Base-by-base conservation (phyloP, 768 basidiomycete species). In the Collybia nuda region DNA sequence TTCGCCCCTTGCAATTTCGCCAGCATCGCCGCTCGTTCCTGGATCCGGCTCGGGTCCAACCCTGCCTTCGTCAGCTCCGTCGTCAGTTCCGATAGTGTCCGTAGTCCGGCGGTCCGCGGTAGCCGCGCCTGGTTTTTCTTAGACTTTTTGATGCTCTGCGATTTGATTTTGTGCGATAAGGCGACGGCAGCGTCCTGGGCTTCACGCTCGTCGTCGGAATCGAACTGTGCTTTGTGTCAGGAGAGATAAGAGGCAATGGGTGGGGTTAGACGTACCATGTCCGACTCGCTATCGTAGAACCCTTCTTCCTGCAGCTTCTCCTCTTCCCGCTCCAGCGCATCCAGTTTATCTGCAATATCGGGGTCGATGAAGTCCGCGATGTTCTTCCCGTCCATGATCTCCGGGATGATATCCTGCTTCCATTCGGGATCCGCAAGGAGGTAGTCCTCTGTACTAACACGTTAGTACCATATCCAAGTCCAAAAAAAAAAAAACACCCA, bases 301-400 rank as follows among this genome's bases (percentile, higher is more conserved):
- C 97, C 97, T 67, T 98, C 93, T 0, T 85, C 87, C 66, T 93
- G 78, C n/a, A 99, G 80, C 58, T 81, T 83, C 68, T 96, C 96
- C 68, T 99, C 97, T 66, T 98, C 97, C 15, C 91, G 84, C 70
- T 99, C 96, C 50, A 99, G 84, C 11, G 93, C 96, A 62, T 98
- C 96, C 41, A 99, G 85, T 71, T 94, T 96, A 70, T 95, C 95
- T 17, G 84, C 86, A 53, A 99, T 98, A 62, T 99, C 97, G 18
- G 93, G 89, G 68, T 98, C 96, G 67, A 98, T 90, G 55, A 99
- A 99, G 76, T 99, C 97, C 19, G 95, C 96, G 46, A 98, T 73
- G 73, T 99, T 99, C 81, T 98, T 98, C 72, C 97, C 97, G 58
- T 98, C 85, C 86, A 93, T 85, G 62, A 99, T 91, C 67, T 99